Base-by-base conservation (phyloP, 2,329 filamentous ascomycete species). In the Xylaria sp. region DNA sequence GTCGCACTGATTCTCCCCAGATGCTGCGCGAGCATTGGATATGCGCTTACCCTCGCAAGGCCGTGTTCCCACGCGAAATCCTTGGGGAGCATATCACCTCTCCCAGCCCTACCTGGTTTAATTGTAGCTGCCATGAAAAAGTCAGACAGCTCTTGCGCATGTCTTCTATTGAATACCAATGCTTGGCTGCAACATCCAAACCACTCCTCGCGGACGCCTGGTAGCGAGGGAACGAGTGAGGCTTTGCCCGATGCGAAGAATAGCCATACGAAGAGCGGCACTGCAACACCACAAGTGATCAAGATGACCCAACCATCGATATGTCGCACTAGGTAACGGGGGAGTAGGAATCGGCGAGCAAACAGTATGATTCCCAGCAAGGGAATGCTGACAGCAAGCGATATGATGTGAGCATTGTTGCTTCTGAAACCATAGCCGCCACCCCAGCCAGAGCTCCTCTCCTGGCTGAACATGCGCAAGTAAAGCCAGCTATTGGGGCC, bases 1-100 rank as follows among this genome's bases (percentile, higher is more conserved):
- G 73, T 77, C 0, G 76, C 77, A 65, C 76, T 77, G 20, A 77
- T 72, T 40, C 74, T 68, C 4, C 77, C 77, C 0, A 74, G 68
- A 59, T 78, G 77, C 54, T 78, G 77, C n/a, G 75, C 77, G n/a
- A 77, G 65, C 77, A 78, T 78, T 54, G 77, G 77, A 58, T 78
- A 78, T 13, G 76, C 77, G 36, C 76, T 78, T 3, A 78, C 48
- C 48, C 77, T 72, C 48, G 77, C 75, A 20, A 78, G 72, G 9
- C 77, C 77, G 42, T 71, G 72, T 6, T 77, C 63, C 69, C 73
- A 77, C 4, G 77, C 77, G 62, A 76, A 78, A 11, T 74, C 64
- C 66, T 77, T 77, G 11, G 75, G 75, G 26, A 78, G 73, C 77
- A 78, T 78, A 49, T 78, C 77, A 26, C 71, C 73, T 44, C 77